Evolutionary conservation across 1,284 basidiomycete genomes (phyloP), one percentile per base, ranked within the genome.

Genomic region (Rhodotorula sp.): DNA sequence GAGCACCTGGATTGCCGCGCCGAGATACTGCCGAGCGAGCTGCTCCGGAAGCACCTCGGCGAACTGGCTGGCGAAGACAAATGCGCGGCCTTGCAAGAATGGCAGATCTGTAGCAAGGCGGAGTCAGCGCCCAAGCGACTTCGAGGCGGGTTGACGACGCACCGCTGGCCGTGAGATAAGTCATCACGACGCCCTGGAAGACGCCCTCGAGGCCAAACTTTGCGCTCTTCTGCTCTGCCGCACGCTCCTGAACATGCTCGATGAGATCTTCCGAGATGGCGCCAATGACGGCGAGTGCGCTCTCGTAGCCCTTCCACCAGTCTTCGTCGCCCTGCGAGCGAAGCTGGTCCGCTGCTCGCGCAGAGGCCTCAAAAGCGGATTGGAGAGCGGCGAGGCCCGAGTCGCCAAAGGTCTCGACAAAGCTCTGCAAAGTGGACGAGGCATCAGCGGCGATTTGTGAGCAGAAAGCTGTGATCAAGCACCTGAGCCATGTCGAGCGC

Each of bases 11-110:
- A 96, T 85, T 0, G 94, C 91, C 10, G 92, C 91, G 34, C 90
- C 87, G 48, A 99, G 85, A 79, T 97, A 97, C 79, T 93, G 91
- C 2, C 87, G 86, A 3, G 90, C 88, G 55, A 93, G 84, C 66
- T 88, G 85, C 3, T 85, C 77, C 0, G 92, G 90, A 13, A 98
- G 84, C 7, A 89, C 82, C 70, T 88, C 87, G 1, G 92, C 87
- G 78, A 89, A 97, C 80, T 95, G 91, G 78, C 92, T 93, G 0
- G 93, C 93, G 78, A 98, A 96, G 53, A 98, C 92, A 74, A 98
- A 97, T 3, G 89, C 91, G 67, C 96, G 87, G 14, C 96, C 97
- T 82, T 97, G 94, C 60, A 99, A 82, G 86, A 97, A 97, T 0
- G 93, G 91, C 64, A 85, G 86, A 21, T 91, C 93, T 92, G 71